Evolutionary conservation across 2,329 filamentous ascomycete species (phyloP).

Genomic region (Alternaria sp.): DNA sequence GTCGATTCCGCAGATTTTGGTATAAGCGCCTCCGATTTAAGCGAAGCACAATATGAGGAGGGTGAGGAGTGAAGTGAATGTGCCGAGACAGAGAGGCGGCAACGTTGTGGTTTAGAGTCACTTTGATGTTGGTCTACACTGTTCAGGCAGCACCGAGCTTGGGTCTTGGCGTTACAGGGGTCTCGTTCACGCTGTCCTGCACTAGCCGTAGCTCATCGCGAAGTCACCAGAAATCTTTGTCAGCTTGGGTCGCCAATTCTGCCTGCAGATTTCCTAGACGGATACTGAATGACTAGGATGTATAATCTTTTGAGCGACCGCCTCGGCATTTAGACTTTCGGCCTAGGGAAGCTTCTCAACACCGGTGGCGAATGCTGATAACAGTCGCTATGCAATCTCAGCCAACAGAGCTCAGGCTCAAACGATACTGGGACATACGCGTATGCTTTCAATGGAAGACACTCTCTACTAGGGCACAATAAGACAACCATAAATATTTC

Average conservation of each 20-base stretch:
- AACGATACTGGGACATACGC: background rate
- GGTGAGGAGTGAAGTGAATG: conserved; percentile 28
- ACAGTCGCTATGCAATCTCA: background rate
- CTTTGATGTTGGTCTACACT: conserved; percentile 24
- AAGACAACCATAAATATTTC: background rate
- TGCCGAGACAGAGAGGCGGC: conserved; percentile 28
- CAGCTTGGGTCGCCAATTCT: background rate
- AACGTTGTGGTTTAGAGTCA: conserved; percentile 41
- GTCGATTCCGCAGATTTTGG: background rate
- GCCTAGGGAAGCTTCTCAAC: no score
- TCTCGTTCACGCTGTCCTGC: conserved; percentile 22
- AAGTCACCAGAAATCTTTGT: background rate
- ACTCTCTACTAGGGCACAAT: background rate
- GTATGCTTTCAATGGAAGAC: background rate
- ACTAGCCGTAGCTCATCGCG: conserved; percentile 18
- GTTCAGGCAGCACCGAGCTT: conserved; percentile 46
- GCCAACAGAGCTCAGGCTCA: background rate
- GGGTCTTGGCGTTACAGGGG: conserved; percentile 31
- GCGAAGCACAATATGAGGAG: conserved; percentile 6
- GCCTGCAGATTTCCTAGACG: background rate
- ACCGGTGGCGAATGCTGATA: background rate
- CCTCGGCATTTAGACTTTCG: background rate
- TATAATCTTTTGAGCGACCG: background rate
- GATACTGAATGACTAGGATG: background rate
- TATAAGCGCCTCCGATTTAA: conserved; percentile 1